Base-by-base conservation (phyloP, 1,284 basidiomycete species). In the Cutaneotrichosporon dermatis region DNA sequence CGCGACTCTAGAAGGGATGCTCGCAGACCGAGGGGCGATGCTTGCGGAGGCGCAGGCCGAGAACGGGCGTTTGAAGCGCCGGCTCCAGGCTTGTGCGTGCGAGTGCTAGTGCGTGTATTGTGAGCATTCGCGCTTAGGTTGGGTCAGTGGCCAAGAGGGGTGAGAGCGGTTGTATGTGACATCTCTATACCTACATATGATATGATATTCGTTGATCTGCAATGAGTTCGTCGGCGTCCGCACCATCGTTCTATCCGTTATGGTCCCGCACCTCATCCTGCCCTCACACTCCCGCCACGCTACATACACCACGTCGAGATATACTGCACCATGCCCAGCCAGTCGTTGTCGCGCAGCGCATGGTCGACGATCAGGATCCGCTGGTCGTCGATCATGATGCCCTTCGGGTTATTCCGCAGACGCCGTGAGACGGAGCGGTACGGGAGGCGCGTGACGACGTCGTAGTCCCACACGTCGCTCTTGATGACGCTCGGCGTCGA, bases 341-440 rank as follows among this genome's bases (percentile, higher is more conserved):
- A 40, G 16, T 40, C 16, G 50, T 41, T n/a, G 39, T 16, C 16
- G 9, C 3, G 37, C 5, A 16, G 15, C 15, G 9, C 35, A 39
- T 40, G 50, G 16, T 33, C 39, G 39, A 51, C 12, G 50, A 51
- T 39, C 50, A 51, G 15, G 9, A 51, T 25, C 4, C 50, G 50
- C 64, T 76, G 70, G 64, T 73, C 75, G 64, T 76, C 75, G 13
- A 75, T 73, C 74, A 76, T 75, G 15, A 76, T 66, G 9, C 75
- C 75, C 60, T 72, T 71, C 2, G 71, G 68, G 25, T 48, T 51
- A 1, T 59, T 49, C 6, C 9, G 37, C 16, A 65, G 57, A 10
- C 64, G 57, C 51, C 63, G 57, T 51, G 60, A 53, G 4, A 74
- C 58, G 55, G 68, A 59, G 36, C 58, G 56, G 53, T 64, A 76